These are phyloP conservation scores for Colletotrichum theobromicola DNA, from an alignment of 2,329 filamentous ascomycete species.

Conservation along the genomic window DNA sequence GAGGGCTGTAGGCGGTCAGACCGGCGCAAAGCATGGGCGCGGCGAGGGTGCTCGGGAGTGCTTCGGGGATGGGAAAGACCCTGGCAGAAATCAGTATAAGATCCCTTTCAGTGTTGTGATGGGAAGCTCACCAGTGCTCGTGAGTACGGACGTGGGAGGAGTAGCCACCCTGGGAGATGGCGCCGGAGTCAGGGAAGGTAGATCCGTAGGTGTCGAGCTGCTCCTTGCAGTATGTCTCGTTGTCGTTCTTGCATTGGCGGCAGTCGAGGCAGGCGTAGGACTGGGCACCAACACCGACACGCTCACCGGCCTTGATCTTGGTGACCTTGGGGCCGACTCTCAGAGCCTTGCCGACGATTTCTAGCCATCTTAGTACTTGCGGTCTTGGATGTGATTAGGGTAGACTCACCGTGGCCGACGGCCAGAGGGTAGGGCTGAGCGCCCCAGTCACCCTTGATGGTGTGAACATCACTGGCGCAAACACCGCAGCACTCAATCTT, in stretches of 20 bases:
- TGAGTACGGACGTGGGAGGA: conserved; percentile 73
- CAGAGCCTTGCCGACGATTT: conserved; percentile 73
- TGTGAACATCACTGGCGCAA: conserved; percentile 76
- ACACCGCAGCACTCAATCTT: conserved; percentile 84
- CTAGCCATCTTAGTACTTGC: conserved; percentile 34
- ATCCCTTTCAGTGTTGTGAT: background rate
- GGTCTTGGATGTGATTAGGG: background rate
- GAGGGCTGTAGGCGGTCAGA: conserved; percentile 78
- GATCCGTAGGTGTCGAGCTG: conserved; percentile 65
- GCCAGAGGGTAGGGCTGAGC: conserved; percentile 66
- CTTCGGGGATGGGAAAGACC: conserved; percentile 78
- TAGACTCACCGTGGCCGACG: conserved; percentile 66
- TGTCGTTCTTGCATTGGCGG: conserved; percentile 68
- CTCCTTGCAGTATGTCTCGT: conserved; percentile 72
- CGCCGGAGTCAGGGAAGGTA: conserved; percentile 63
- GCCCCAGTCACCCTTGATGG: conserved; percentile 72
- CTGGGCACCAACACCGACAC: conserved; percentile 74
- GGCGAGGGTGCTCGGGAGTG: conserved; percentile 64
- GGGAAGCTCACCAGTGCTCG: conserved; percentile 65
- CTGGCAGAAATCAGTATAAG: conserved; percentile 31
- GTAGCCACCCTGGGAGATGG: conserved; percentile 67
- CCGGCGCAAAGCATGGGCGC: conserved; percentile 88
- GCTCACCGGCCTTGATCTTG: conserved; percentile 63
- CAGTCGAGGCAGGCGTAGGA: conserved; percentile 69
- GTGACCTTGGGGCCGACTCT: conserved; percentile 71